Percentiles rank a stretch among this genome's conserved stretches.
Evolutionary conservation across 495 filamentous ascomycete genomes (phyloP).

Genomic region (Amphirosellinia nigrospora): DNA sequence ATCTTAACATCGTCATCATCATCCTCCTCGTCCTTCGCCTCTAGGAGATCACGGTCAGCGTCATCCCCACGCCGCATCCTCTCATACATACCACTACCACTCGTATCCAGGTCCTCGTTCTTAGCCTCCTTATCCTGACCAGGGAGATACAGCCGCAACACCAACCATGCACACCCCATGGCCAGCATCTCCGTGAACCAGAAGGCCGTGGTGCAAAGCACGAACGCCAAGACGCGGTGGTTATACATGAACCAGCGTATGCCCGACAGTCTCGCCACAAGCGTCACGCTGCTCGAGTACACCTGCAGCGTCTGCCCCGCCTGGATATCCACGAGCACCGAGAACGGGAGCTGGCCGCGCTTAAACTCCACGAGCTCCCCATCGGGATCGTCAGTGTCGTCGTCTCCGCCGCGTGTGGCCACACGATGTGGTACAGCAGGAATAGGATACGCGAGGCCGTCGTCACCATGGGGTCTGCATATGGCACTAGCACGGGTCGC

Average conservation of each 20-base stretch:
- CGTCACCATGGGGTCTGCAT: slow-evolving; percentile 46
- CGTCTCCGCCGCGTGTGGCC: slow-evolving; percentile 49
- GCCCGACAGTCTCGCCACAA: slow-evolving; percentile 75
- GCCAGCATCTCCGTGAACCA: slow-evolving; percentile 75
- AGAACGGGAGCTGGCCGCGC: slow-evolving; percentile 60
- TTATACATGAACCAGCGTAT: slow-evolving; percentile 87
- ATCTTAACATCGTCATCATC: slow-evolving; percentile 35
- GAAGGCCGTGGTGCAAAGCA: slow-evolving; percentile 70
- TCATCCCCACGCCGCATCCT: background rate
- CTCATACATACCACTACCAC: slow-evolving; percentile 23
- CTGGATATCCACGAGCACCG: slow-evolving; percentile 69
- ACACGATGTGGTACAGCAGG: slow-evolving; percentile 50
- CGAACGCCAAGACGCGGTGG: slow-evolving; percentile 70
- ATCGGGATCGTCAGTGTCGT: slow-evolving; percentile 68
- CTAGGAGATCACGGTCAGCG: slow-evolving; percentile 31
- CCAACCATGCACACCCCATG: slow-evolving; percentile 63
- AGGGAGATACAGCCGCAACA: slow-evolving; percentile 42
- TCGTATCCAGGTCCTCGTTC: slow-evolving; percentile 27
- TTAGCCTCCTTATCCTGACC: slow-evolving; percentile 32
- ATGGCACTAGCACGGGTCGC: slow-evolving; percentile 49
- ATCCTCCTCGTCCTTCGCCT: slow-evolving; percentile 28
- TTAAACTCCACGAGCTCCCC: slow-evolving; percentile 70
- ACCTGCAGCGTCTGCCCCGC: slow-evolving; percentile 71
- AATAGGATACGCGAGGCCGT: slow-evolving; percentile 49
- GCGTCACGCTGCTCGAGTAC: slow-evolving; percentile 69